These are phyloP conservation scores for Aureobasidium namibiae DNA, from an alignment of 2,329 filamentous ascomycete species.

Conservation along the genomic window DNA sequence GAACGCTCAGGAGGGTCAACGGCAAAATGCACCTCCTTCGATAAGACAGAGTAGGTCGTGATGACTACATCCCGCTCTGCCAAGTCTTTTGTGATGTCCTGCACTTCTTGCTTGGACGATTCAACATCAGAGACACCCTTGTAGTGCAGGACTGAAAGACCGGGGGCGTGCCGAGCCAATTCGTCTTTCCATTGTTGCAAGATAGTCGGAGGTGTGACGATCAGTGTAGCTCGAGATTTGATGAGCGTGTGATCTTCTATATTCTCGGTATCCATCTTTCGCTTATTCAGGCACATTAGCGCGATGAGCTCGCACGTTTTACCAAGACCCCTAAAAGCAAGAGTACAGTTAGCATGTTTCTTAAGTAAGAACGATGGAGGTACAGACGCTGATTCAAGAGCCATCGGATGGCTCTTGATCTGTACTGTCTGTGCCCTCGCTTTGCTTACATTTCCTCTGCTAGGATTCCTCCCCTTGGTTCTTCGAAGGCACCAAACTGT, in stretches of 20 bases:
- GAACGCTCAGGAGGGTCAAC: constrained; percentile 61
- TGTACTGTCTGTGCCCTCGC: constrained; percentile 58
- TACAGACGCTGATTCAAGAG: not conserved
- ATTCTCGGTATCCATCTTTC: constrained; percentile 18
- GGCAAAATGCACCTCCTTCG: constrained; percentile 71
- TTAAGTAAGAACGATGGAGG: not conserved
- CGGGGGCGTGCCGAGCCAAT: constrained; percentile 48
- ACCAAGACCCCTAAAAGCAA: too few relatives aligned
- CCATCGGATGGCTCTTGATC: not conserved
- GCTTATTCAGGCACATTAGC: constrained; percentile 21
- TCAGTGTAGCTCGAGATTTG: constrained; percentile 50
- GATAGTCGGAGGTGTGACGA: constrained; percentile 55
- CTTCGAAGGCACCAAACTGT: constrained; percentile 37
- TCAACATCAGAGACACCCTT: constrained; percentile 36
- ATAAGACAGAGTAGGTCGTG: constrained; percentile 62
- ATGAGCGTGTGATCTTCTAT: not conserved
- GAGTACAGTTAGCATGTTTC: not conserved
- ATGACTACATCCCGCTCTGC: constrained; percentile 48
- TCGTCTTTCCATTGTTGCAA: constrained; percentile 57
- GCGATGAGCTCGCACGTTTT: too few relatives aligned
- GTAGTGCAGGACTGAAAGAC: constrained; percentile 49
- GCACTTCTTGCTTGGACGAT: constrained; percentile 26
- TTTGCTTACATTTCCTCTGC: constrained; percentile 61
- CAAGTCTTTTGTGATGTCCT: constrained; percentile 39
- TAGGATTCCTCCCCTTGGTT: constrained; percentile 53